Conservation (phyloP, 2,329 filamentous ascomycete genomes). For the Monilinia laxa region DNA sequence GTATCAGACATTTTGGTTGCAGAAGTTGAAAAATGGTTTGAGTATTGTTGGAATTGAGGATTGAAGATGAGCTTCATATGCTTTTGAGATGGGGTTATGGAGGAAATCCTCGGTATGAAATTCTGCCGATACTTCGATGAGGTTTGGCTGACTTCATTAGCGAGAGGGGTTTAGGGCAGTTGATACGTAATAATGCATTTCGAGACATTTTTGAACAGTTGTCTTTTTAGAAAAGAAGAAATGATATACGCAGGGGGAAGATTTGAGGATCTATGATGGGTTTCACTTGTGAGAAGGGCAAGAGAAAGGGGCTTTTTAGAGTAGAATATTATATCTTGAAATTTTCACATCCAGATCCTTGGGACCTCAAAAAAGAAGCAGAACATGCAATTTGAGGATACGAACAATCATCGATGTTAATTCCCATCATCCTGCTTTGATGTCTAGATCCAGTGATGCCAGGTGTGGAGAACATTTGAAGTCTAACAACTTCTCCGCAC, state of each 20-base stretch:
- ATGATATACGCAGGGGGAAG: not conserved
- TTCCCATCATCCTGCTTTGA: slow-evolving; percentile 7
- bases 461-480: not conserved
- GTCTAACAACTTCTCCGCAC: not conserved
- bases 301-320: not conserved
- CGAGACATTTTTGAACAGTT: slow-evolving; percentile 10
- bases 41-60: slow-evolving; percentile 1
- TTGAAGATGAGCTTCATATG: not conserved
- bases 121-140: not conserved
- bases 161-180: not conserved
- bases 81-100: not conserved
- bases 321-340: not conserved
- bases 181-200: slow-evolving; percentile 17
- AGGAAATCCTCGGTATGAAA: slow-evolving; percentile 14
- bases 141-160: slow-evolving; percentile 18
- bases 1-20: slow-evolving; percentile 30
- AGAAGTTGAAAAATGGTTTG: slow-evolving; percentile 12
- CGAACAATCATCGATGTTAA: not conserved
- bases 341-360: not conserved
- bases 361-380: not conserved
- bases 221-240: not conserved
- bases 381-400: slow-evolving; percentile 5
- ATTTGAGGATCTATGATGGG: not conserved
- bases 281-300: not conserved
- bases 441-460: not conserved